Percentiles rank a stretch among this genome's conserved stretches.
Conservation (phyloP, 2,329 filamentous ascomycete species). For the Fusarium dlaminii region DNA sequence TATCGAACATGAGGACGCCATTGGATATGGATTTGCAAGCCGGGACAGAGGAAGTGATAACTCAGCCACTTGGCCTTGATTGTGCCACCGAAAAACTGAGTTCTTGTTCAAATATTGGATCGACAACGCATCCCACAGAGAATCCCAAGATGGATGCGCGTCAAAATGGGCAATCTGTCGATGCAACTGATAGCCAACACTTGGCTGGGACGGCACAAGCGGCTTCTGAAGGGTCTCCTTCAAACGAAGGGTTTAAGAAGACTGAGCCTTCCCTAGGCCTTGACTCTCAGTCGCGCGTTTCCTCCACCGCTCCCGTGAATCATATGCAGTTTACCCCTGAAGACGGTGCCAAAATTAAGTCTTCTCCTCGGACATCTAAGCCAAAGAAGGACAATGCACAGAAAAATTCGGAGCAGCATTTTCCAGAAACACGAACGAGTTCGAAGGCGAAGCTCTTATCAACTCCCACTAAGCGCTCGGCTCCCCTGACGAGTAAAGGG, state of each 20-base stretch:
- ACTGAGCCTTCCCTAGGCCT: not conserved
- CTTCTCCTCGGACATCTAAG: not conserved
- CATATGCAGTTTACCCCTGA: not conserved
- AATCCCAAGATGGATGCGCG: not conserved
- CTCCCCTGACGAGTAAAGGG: not conserved
- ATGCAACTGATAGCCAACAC: not conserved
- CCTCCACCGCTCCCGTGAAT: not conserved
- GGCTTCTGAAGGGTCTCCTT: not conserved
- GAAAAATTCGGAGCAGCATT: not conserved
- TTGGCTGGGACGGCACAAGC: not conserved
- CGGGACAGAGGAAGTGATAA: not conserved
- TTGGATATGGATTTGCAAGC: not conserved
- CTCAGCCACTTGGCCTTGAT: not conserved
- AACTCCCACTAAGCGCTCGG: not conserved
- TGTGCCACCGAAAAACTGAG: not conserved
- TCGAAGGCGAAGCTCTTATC: not conserved
- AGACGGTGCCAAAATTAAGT: not conserved
- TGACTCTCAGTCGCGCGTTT: not conserved
- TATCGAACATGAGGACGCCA: not conserved
- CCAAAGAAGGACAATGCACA: not conserved
- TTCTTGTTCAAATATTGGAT: slow-evolving; percentile 1
- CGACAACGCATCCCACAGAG: not conserved
- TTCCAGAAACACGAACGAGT: not conserved
- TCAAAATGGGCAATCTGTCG: not conserved
- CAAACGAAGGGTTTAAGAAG: not conserved